Evolutionary conservation across 2,329 filamentous ascomycete species (phyloP).

Genomic region (Taxawa tesnikishii): DNA sequence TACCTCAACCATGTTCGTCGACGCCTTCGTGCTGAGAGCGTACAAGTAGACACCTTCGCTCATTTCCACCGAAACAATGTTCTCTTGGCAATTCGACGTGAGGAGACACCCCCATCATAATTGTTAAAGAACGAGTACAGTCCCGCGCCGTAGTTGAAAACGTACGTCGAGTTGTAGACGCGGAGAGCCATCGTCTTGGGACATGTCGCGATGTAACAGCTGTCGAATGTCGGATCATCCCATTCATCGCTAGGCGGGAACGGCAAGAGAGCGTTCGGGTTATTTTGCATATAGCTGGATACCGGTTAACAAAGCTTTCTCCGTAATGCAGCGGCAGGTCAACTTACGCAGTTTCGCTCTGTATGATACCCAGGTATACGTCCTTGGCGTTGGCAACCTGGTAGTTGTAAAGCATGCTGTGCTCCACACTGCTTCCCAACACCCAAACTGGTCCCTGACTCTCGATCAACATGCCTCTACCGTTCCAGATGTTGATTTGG

Average conservation of each 20-base stretch:
- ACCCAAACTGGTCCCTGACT: conserved; percentile 28
- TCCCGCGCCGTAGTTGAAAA: conserved; percentile 61
- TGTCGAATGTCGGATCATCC: conserved; percentile 57
- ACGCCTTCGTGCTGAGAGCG: conserved; percentile 11
- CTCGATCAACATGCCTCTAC: conserved; percentile 69
- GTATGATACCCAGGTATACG: conserved; percentile 71
- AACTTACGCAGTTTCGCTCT: conserved; percentile 74
- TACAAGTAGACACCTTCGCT: conserved; percentile 11
- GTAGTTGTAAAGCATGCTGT: conserved; percentile 62
- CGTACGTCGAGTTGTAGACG: conserved; percentile 51
- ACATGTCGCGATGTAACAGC: conserved; percentile 42
- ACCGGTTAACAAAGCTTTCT: conserved; percentile 3
- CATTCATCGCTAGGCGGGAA: conserved; percentile 48
- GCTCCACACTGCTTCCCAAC: conserved; percentile 58
- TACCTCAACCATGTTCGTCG: conserved; percentile 13
- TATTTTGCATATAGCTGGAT: conserved; percentile 57
- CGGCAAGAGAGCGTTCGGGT: conserved; percentile 58
- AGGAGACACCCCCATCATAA: conserved; percentile 57
- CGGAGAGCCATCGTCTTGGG: conserved; percentile 69
- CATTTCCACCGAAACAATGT: conserved; percentile 59
- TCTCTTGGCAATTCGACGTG: conserved; percentile 59
- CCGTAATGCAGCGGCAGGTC: conserved; percentile 1
- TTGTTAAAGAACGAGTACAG: conserved; percentile 78
- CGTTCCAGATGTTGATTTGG: conserved; percentile 76
- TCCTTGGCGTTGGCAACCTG: conserved; percentile 66